Percentiles rank a stretch among this genome's conserved stretches.
phyloP scores from a whole-genome alignment of 768 basidiomycete genomes.

The Leccinum variicolor region DNA sequence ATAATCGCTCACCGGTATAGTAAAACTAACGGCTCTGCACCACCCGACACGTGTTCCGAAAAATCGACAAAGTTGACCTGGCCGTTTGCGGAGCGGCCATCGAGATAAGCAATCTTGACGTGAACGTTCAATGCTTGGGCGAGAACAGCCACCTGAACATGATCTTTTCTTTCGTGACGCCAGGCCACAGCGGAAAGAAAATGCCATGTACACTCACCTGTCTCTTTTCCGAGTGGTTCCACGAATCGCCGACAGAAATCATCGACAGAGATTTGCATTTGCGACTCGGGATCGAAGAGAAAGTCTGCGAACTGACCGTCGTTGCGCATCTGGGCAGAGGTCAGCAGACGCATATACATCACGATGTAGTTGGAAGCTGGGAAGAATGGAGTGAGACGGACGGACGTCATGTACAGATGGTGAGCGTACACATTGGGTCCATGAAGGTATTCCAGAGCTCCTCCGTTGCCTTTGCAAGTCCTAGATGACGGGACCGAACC shows the following conservation, averaged over 20 bases:
- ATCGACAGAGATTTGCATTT: constrained; percentile 49
- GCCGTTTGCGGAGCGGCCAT: constrained; percentile 50
- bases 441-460: constrained; percentile 46
- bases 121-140: constrained; percentile 63
- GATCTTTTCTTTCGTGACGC: constrained; percentile 45
- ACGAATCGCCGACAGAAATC: constrained; percentile 79
- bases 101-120: constrained; percentile 77
- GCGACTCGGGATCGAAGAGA: constrained; percentile 72
- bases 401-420: background rate
- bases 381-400: background rate
- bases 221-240: constrained; percentile 74
- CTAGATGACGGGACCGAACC: constrained; percentile 40
- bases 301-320: constrained; percentile 61
- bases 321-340: constrained; percentile 76
- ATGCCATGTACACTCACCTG: constrained; percentile 42
- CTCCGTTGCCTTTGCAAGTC: constrained; percentile 31
- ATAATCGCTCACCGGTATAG: constrained; percentile 62
- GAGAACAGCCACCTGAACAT: constrained; percentile 79
- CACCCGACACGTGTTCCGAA: constrained; percentile 43
- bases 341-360: constrained; percentile 76
- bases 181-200: background rate
- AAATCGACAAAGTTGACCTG: constrained; percentile 69
- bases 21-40: constrained; percentile 55
- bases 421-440: constrained; percentile 42
- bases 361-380: constrained; percentile 71